phyloP scores from a whole-genome alignment of 768 basidiomycete species.

The Mycena crocata region DNA sequence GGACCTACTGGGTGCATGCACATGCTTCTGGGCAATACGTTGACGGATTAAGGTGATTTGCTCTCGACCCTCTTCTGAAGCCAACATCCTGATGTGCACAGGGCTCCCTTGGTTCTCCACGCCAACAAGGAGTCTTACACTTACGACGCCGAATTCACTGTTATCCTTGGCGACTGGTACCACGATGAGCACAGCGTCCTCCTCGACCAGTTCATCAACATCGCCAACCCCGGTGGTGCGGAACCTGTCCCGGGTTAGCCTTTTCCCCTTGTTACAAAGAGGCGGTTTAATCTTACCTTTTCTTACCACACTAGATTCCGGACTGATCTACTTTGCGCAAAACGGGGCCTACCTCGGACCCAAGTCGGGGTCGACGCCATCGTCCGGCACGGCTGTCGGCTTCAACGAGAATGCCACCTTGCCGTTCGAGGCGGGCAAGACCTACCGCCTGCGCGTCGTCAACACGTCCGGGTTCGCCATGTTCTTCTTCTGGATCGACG shows the following conservation, averaged over 20 bases:
- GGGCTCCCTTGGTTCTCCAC: constrained; percentile 83
- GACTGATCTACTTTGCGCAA: constrained; percentile 86
- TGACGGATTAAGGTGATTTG: constrained; percentile 84
- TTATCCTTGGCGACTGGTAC: constrained; percentile 94
- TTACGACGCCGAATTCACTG: constrained; percentile 93
- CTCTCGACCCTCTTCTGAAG: too few relatives aligned
- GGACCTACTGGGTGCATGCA: constrained; percentile 86
- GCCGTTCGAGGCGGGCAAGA: constrained; percentile 87
- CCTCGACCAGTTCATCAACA: constrained; percentile 73
- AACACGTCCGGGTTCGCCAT: constrained; percentile 82
- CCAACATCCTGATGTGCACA: too few relatives aligned
- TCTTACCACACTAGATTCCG: constrained; percentile 76
- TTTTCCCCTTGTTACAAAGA: background rate
- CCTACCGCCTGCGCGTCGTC: constrained; percentile 88
- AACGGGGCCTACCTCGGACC: constrained; percentile 78
- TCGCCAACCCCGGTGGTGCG: constrained; percentile 82
- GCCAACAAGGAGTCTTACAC: constrained; percentile 70
- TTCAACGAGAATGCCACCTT: constrained; percentile 92
- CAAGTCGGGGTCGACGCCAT: constrained; percentile 60
- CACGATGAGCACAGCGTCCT: constrained; percentile 78
- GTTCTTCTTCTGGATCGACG: constrained; percentile 92
- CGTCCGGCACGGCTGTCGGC: constrained; percentile 70
- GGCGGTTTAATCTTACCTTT: background rate
- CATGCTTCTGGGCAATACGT: constrained; percentile 75
- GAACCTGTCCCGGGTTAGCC: constrained; percentile 87